Conservation (phyloP, 2,329 filamentous ascomycete species). For the Penicillium thymicola region DNA sequence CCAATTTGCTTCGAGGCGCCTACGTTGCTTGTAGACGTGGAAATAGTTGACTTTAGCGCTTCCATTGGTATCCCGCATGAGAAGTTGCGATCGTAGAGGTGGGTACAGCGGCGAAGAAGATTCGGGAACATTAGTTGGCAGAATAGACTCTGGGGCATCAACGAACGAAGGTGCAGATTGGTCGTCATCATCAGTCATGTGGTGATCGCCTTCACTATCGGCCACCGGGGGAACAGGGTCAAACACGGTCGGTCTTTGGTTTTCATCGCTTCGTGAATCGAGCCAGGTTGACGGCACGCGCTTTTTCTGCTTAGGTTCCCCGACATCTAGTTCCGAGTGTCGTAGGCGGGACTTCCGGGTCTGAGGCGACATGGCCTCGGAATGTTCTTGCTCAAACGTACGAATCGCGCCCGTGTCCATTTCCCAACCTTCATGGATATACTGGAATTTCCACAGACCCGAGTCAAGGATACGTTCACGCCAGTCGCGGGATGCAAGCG, state of each 20-base stretch:
- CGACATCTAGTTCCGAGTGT: constrained; percentile 47
- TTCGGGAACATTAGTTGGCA: constrained; percentile 11
- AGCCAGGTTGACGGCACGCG: constrained; percentile 47
- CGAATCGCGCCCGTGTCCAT: constrained; percentile 64
- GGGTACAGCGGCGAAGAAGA: constrained; percentile 14
- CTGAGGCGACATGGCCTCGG: constrained; percentile 35
- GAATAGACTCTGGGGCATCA: constrained; percentile 13
- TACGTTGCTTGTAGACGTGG: constrained; percentile 84
- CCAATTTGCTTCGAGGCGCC: constrained; percentile 87
- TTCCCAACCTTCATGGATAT: constrained; percentile 82
- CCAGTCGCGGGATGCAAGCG: constrained; percentile 77
- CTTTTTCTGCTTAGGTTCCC: constrained; percentile 53
- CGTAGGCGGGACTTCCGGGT: constrained; percentile 48
- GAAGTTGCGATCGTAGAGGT: constrained; percentile 32
- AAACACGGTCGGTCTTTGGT: neutral
- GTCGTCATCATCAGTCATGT: constrained; percentile 44
- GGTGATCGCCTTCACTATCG: constrained; percentile 41
- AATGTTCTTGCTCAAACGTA: constrained; percentile 59
- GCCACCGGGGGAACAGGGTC: constrained; percentile 12
- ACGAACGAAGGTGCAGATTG: constrained; percentile 12
- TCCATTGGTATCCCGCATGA: constrained; percentile 34
- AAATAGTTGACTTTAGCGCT: constrained; percentile 76
- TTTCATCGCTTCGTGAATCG: constrained; percentile 36
- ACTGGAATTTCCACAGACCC: constrained; percentile 80
- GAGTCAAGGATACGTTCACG: constrained; percentile 76